Conservation (phyloP, 768 basidiomycete genomes). For the Mycena haematopus region DNA sequence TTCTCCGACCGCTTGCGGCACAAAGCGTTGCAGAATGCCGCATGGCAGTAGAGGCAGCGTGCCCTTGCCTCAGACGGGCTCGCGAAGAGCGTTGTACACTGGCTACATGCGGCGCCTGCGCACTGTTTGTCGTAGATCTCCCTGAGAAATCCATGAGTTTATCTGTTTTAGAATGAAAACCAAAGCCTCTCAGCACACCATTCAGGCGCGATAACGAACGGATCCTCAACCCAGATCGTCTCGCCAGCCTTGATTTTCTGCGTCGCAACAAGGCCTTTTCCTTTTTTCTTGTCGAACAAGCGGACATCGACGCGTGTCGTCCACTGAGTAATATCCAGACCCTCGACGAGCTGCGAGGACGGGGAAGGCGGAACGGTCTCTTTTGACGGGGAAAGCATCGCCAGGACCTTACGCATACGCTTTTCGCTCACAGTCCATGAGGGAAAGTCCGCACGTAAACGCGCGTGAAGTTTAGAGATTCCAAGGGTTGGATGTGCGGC, state of each 20-base stretch:
- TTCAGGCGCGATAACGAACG: slow-evolving; percentile 81
- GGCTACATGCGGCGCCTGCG: slow-evolving; percentile 65
- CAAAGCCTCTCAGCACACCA: slow-evolving; percentile 51
- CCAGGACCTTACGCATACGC: slow-evolving; percentile 74
- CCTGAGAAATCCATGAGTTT: slow-evolving; percentile 47
- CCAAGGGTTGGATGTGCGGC: slow-evolving; percentile 60
- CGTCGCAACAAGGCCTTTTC: slow-evolving; percentile 83
- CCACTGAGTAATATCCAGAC: slow-evolving; percentile 68
- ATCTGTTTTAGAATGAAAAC: background rate
- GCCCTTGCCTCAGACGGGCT: slow-evolving; percentile 46
- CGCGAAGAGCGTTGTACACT: slow-evolving; percentile 73
- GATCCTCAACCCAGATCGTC: slow-evolving; percentile 85
- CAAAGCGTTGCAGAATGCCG: slow-evolving; percentile 81
- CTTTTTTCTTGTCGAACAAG: slow-evolving; percentile 73
- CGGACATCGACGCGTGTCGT: slow-evolving; percentile 68
- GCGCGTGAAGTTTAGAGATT: slow-evolving; percentile 6
- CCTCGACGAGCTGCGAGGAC: slow-evolving; percentile 52
- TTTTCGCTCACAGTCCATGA: slow-evolving; percentile 75
- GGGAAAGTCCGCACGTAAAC: slow-evolving; percentile 2
- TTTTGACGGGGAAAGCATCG: slow-evolving; percentile 30
- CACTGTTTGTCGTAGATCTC: slow-evolving; percentile 77
- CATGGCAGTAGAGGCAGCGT: slow-evolving; percentile 59
- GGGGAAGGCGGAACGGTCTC: slow-evolving; percentile 24
- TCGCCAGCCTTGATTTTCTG: slow-evolving; percentile 74
- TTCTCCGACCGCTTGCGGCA: slow-evolving; percentile 71